A percentile compares a stretch with the other conserved stretches of the same genome.
Evolutionary conservation across 176 grass and related monocot species (phyloP).

Genomic region (Paspalum vaginatum): DNA sequence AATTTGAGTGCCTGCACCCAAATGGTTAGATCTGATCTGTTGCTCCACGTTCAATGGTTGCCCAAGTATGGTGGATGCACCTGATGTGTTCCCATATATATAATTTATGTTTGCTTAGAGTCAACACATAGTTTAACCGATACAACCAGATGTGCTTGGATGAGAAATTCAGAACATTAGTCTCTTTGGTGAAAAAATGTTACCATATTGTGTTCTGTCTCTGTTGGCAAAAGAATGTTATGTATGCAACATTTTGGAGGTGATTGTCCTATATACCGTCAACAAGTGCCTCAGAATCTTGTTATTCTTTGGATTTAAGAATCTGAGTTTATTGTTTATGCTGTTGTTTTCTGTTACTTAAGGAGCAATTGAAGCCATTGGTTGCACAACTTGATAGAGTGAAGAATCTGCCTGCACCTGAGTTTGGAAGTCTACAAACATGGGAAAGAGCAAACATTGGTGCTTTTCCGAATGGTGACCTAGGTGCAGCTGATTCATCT

Average conservation of each 20-base stretch:
- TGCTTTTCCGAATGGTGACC: constrained; percentile 54
- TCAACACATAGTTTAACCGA: constrained; percentile 9
- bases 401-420: constrained; percentile 86
- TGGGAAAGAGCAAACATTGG: constrained; percentile 86
- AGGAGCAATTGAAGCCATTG: constrained; percentile 97
- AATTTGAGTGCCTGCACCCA: too few species aligned
- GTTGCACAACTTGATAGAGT: constrained; percentile 70
- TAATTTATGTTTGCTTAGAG: background rate
- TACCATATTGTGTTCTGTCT: background rate
- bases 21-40: too few species aligned
- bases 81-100: background rate
- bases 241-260: constrained; percentile 19
- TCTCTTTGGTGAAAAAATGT: background rate
- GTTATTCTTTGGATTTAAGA: background rate
- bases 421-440: constrained; percentile 91
- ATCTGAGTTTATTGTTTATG: constrained; percentile 22
- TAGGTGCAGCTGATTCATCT: constrained; percentile 65
- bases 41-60: too few species aligned
- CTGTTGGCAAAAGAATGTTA: background rate
- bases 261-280: background rate
- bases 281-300: constrained; percentile 21
- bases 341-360: constrained; percentile 10
- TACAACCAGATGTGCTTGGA: constrained; percentile 18
- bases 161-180: constrained; percentile 14
- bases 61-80: too few species aligned